Percentiles rank a stretch among this genome's conserved stretches.
These are phyloP conservation scores for Epichloe uncinata DNA, from an alignment of 2,329 filamentous ascomycete species.

Conservation along the genomic window DNA sequence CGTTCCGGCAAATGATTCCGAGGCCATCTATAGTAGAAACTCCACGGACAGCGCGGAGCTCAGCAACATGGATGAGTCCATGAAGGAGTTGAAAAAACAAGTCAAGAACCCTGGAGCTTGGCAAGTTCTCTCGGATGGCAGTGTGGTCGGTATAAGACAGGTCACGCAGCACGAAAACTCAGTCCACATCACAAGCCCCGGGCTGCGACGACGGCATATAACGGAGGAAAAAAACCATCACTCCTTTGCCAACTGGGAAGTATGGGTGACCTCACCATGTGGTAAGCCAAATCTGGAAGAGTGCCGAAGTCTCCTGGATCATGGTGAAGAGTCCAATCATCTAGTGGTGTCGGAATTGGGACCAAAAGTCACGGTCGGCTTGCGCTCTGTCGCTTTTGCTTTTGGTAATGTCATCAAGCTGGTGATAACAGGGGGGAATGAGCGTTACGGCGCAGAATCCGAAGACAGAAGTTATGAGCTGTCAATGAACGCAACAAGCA, in stretches of 20 bases:
- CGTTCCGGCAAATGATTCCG: slow-evolving; percentile 34
- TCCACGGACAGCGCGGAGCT: slow-evolving; percentile 22
- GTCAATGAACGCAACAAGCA: slow-evolving; percentile 22
- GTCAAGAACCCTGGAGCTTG: slow-evolving; percentile 52
- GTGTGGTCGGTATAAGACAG: slow-evolving; percentile 49
- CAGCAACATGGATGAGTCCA: slow-evolving; percentile 38
- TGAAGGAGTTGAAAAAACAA: slow-evolving; percentile 34
- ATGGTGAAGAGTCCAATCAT: slow-evolving; percentile 30
- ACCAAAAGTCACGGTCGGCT: slow-evolving; percentile 49
- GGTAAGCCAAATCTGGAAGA: slow-evolving; percentile 32
- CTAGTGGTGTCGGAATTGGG: slow-evolving; percentile 55
- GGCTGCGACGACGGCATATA: slow-evolving; percentile 1
- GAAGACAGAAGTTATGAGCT: slow-evolving; percentile 17
- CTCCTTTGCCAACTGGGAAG: slow-evolving; percentile 30
- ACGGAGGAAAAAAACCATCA: background rate
- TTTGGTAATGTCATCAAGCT: slow-evolving; percentile 64
- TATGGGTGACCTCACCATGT: slow-evolving; percentile 38
- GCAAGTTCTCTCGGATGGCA: slow-evolving; percentile 47
- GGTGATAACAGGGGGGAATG: slow-evolving; percentile 48
- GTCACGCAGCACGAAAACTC: slow-evolving; percentile 14
- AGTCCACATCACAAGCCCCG: background rate
- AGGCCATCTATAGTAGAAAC: slow-evolving; percentile 42
- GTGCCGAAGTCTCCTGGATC: slow-evolving; percentile 28
- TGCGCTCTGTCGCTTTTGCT: slow-evolving; percentile 52
- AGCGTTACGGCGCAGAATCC: slow-evolving; percentile 40